phyloP scores from a whole-genome alignment of 2,329 filamentous ascomycete species.

The Colletotrichum navitas region DNA sequence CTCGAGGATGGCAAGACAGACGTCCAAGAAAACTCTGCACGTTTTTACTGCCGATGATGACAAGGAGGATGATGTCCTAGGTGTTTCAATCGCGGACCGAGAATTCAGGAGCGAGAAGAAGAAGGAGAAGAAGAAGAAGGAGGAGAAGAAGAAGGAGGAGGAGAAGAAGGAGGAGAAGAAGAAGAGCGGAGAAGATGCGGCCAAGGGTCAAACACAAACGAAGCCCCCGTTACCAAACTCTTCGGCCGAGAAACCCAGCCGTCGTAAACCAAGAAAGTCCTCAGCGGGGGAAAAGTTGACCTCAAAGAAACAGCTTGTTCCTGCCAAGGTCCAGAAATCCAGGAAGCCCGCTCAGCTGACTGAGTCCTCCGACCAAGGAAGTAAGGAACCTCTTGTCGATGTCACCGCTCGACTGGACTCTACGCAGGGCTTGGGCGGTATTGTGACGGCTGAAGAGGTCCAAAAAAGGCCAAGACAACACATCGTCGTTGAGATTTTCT shows the following conservation, averaged over 20 bases:
- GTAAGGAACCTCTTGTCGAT: not conserved
- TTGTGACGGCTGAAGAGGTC: not conserved
- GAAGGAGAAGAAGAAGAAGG: not conserved
- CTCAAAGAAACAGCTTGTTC: not conserved
- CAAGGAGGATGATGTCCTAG: conserved; percentile 51
- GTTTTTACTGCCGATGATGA: conserved; percentile 42
- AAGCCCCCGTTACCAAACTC: not conserved
- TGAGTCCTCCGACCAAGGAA: not conserved
- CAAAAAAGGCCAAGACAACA: not conserved
- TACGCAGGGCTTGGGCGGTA: not conserved
- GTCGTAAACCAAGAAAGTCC: not conserved
- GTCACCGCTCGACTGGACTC: not conserved
- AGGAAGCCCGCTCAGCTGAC: not conserved
- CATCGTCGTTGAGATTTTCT: conserved; percentile 23
- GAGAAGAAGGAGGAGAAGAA: not conserved
- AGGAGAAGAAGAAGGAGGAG: not conserved
- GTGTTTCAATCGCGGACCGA: conserved; percentile 15
- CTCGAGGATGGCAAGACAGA: conserved; percentile 25
- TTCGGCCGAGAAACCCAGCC: not conserved
- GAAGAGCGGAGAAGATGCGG: not conserved
- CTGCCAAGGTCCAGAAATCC: not conserved
- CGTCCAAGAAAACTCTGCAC: conserved; percentile 28
- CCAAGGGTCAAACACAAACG: not conserved
- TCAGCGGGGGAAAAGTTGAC: not conserved
- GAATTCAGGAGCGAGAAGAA: not conserved